Evolutionary conservation across 1,284 basidiomycete genomes (phyloP).

Genomic region (Leccinum pachyderme): DNA sequence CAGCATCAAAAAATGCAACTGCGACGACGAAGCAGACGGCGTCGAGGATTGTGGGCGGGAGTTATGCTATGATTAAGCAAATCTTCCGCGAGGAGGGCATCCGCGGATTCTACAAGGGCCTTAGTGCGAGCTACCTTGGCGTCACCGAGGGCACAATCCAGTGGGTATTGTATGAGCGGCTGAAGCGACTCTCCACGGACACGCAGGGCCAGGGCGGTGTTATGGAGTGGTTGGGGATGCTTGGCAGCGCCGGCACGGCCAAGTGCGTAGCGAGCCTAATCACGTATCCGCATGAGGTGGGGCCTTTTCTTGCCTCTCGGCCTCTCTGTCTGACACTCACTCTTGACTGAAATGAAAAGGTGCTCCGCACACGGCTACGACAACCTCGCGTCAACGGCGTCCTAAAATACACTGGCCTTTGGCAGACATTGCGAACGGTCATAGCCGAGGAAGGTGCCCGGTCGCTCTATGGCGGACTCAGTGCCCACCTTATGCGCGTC

Average conservation of each 20-base stretch:
- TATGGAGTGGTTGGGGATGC: constrained; percentile 75
- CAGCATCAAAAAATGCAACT: not conserved
- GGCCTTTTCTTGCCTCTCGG: constrained; percentile 11
- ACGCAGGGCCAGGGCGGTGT: constrained; percentile 56
- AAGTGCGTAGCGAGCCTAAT: constrained; percentile 93
- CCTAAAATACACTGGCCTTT: constrained; percentile 83
- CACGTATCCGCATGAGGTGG: constrained; percentile 95
- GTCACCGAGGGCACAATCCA: constrained; percentile 97
- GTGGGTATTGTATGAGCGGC: constrained; percentile 93
- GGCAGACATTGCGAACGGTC: constrained; percentile 84
- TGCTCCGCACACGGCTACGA: constrained; percentile 88
- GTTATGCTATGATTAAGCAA: constrained; percentile 61
- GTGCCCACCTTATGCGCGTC: constrained; percentile 93
- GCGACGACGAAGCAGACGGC: constrained; percentile 5
- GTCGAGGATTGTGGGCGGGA: constrained; percentile 47
- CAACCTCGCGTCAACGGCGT: constrained; percentile 78
- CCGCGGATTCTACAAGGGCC: constrained; percentile 89
- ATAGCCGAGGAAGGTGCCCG: constrained; percentile 87
- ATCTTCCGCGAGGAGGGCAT: constrained; percentile 85
- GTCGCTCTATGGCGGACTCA: constrained; percentile 89
- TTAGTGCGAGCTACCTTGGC: constrained; percentile 93
- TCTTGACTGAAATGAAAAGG: constrained; percentile 42
- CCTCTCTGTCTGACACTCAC: not conserved
- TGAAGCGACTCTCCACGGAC: constrained; percentile 63
- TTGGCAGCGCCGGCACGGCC: constrained; percentile 89